Conservation (phyloP, 148 eudicot species). For the Drosera capensis region DNA sequence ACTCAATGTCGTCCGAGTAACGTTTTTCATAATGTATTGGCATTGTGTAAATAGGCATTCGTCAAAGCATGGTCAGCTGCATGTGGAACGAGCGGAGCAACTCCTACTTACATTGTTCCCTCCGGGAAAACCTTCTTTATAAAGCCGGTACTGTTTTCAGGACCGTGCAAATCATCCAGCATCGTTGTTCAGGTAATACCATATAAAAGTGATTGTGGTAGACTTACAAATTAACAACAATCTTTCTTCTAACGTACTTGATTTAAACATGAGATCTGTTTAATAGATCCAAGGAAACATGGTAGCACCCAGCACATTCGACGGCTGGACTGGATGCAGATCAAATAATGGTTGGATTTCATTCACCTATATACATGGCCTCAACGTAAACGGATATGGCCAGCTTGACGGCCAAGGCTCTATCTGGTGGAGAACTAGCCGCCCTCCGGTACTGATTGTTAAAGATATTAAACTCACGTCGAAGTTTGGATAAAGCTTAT, state of each 20-base stretch:
- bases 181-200: constrained; percentile 21
- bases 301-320: constrained; percentile 23
- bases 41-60: neutral
- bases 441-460: too few species aligned
- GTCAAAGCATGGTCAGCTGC: constrained; percentile 1
- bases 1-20: neutral
- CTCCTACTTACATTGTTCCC: constrained; percentile 16
- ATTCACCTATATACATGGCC: constrained; percentile 22
- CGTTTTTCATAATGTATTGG: too few species aligned
- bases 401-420: constrained; percentile 35
- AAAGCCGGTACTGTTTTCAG: constrained; percentile 24
- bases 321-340: constrained; percentile 22
- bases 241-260: neutral
- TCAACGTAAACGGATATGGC: constrained; percentile 24
- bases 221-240: neutral
- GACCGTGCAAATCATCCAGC: constrained; percentile 35
- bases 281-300: constrained; percentile 32
- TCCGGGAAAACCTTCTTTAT: constrained; percentile 18
- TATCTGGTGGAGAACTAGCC: constrained; percentile 37
- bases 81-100: constrained; percentile 11
- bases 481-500: too few species aligned
- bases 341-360: constrained; percentile 24
- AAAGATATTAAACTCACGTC: too few species aligned
- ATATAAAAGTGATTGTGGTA: too few species aligned
- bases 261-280: too few species aligned